These are phyloP conservation scores for Aegle marmelos DNA, from an alignment of 345 rosid species.

Conservation along the genomic window DNA sequence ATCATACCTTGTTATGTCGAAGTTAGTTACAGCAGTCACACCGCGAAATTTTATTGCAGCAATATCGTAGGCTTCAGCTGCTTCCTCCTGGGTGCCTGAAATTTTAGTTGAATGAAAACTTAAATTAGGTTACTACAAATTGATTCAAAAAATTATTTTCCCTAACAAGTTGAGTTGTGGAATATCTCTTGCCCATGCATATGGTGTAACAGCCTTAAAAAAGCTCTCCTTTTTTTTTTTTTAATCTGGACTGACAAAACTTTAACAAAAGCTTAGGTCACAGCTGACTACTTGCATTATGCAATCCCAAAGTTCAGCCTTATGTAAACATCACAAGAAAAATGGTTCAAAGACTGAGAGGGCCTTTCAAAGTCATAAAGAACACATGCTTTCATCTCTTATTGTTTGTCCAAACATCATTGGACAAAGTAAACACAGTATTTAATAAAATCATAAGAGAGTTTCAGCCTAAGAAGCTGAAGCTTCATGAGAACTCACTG, in stretches of 20 bases:
- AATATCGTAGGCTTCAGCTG: constrained; percentile 92
- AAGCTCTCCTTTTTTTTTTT: not conserved
- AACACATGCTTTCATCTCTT: constrained; percentile 8
- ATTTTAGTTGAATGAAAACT: not conserved
- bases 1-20: constrained; percentile 73
- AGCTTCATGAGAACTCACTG: constrained; percentile 38
- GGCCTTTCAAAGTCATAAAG: constrained; percentile 10
- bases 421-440: not conserved
- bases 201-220: constrained; percentile 13
- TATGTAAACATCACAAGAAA: not conserved
- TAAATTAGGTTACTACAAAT: not conserved
- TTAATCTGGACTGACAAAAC: not conserved
- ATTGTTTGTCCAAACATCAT: not conserved
- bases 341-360: not conserved
- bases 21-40: constrained; percentile 86
- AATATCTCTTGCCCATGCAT: not conserved
- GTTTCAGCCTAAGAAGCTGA: not conserved
- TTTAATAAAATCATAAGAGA: constrained; percentile 2
- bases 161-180: not conserved
- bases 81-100: constrained; percentile 95
- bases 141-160: not conserved
- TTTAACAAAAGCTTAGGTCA: constrained; percentile 9
- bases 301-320: not conserved
- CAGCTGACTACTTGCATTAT: not conserved
- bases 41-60: constrained; percentile 97